A percentile compares a stretch with the other conserved stretches of the same genome.
Conservation (phyloP, 768 basidiomycete species). For the Kwoniella europaea region DNA sequence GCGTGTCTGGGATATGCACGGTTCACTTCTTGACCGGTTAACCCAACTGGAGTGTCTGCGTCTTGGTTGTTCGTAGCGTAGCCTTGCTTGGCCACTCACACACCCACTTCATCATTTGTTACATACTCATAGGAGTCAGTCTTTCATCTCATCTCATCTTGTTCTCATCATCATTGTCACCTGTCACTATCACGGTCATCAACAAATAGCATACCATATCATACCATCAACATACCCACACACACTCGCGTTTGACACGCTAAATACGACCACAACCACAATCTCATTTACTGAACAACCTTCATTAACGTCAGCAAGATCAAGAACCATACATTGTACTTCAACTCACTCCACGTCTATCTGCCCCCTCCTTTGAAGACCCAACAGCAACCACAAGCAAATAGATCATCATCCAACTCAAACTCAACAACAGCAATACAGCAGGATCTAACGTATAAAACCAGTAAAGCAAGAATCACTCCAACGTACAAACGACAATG, state of each 20-base stretch:
- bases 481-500: constrained; percentile 29
- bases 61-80: no score
- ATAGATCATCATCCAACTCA: background rate
- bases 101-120: background rate
- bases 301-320: constrained; percentile 14
- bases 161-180: constrained; percentile 7
- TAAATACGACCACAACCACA: background rate
- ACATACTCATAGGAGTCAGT: background rate
- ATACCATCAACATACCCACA: constrained; percentile 8
- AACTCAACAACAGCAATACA: background rate
- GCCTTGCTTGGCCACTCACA: background rate
- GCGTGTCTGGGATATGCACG: background rate
- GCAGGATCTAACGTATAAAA: background rate
- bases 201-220: background rate
- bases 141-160: background rate
- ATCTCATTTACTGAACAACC: background rate
- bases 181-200: background rate
- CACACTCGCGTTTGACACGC: constrained; percentile 20
- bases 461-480: background rate
- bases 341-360: background rate
- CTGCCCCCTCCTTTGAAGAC: constrained; percentile 4
- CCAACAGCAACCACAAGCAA: background rate
- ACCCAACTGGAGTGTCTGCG: background rate
- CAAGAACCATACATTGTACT: background rate
- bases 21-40: background rate